Percentiles rank a stretch among this genome's conserved stretches.
phyloP scores from a whole-genome alignment of 306 rosid species.

The Fragaria vesca region DNA sequence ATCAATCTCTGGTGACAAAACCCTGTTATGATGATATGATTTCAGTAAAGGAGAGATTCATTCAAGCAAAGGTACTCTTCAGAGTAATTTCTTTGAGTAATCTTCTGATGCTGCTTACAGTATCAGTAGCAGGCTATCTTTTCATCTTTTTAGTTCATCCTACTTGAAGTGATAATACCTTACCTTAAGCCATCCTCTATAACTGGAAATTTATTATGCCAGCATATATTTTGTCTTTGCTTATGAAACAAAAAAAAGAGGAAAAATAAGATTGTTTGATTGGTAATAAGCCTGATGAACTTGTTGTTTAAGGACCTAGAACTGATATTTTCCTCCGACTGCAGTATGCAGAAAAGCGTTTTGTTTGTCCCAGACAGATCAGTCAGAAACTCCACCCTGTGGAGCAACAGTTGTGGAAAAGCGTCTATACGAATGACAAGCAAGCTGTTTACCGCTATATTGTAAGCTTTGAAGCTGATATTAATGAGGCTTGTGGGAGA shows the following conservation, averaged over 20 bases:
- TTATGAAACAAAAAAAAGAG: not conserved
- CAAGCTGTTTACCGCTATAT: slow-evolving; percentile 60
- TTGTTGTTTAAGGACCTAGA: slow-evolving; percentile 23
- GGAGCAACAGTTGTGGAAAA: slow-evolving; percentile 50
- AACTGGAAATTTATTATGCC: not conserved
- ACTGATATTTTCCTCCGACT: slow-evolving; percentile 32
- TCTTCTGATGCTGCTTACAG: not conserved
- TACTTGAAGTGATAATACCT: not conserved
- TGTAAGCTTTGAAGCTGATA: slow-evolving; percentile 46
- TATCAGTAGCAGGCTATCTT: not conserved
- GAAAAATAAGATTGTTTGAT: not conserved
- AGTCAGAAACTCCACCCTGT: slow-evolving; percentile 28
- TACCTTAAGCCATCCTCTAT: not conserved
- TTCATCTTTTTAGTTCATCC: not conserved
- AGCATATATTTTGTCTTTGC: not conserved
- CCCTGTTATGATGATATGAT: slow-evolving; percentile 62
- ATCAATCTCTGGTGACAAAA: slow-evolving; percentile 38
- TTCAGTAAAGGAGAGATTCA: slow-evolving; percentile 63
- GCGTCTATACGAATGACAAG: slow-evolving; percentile 65
- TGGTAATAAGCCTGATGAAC: slow-evolving; percentile 1
- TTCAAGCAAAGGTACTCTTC: slow-evolving; percentile 63
- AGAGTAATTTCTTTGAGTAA: no score
- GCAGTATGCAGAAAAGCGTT: slow-evolving; percentile 71
- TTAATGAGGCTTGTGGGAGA: slow-evolving; percentile 41
- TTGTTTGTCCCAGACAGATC: slow-evolving; percentile 38